Evolutionary conservation across 805 yeast species (phyloP), one percentile per base, ranked within the genome.

Genomic region (Saccharomycopsis guyanensis): DNA sequence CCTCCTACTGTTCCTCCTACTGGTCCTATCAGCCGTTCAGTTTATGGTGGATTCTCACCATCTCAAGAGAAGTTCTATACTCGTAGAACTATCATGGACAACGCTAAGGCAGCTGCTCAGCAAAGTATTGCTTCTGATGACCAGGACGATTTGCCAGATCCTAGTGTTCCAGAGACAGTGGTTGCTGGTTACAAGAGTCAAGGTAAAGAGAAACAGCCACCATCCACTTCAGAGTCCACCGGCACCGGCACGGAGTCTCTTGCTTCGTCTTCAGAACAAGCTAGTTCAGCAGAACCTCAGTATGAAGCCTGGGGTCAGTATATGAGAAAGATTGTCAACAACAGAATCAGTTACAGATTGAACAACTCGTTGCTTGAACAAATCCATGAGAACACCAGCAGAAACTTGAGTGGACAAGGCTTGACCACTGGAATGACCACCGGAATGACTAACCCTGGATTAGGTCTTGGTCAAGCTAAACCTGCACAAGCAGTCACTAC

Each of bases 251-350:
- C 43, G 13, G 13, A 16, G n/a, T 40, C 43, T 8, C 16, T 19
- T 4, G 20, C 12, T 16, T 33, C 43, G 13, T 19, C 13, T 27
- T 27, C 32, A 13, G 19, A 15, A 15, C 6, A 7, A 7, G 37
- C 19, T 8, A 12, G 18, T 8, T 5, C 37, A 5, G 20, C 5
- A 8, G 37, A 33, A 20, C 27, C 5, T 4, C 23, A 33, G 10
- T 48, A 47, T 23, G 51, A 47, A 23, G 41, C 43, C 3, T 50
- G 51, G 53, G 45, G 47, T 16, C 49, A 40, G 27, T 50, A 50
- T 35, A 50, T 50, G 51, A 50, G 41, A 40, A 37, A 37, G 39
- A 45, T 50, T 38, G 40, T 50, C 24, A 45, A 47, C 32, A 35
- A 50, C 24, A 31, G 53, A 32, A 50, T 50, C 40, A 41, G 42